Conservation (phyloP, 2,329 filamentous ascomycete species). For the Madurella fahalii region DNA sequence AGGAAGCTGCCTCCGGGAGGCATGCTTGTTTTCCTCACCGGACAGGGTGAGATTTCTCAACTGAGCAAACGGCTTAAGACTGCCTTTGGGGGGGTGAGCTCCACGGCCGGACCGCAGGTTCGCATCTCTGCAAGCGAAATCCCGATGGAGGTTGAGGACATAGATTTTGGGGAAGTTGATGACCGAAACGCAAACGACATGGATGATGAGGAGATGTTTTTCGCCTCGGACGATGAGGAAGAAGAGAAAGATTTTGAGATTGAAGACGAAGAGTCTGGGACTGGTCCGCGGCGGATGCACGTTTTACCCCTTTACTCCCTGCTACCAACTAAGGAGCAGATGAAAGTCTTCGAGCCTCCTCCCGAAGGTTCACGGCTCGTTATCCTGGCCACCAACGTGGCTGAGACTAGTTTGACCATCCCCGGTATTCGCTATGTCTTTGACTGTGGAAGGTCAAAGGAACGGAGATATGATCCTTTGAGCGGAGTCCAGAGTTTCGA, state of each 20-base stretch:
- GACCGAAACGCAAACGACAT: slow-evolving; percentile 60
- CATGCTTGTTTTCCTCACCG: slow-evolving; percentile 91
- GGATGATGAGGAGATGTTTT: slow-evolving; percentile 49
- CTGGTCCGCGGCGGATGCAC: slow-evolving; percentile 70
- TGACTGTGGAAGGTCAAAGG: slow-evolving; percentile 87
- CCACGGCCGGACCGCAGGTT: slow-evolving; percentile 60
- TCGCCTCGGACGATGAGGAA: slow-evolving; percentile 58
- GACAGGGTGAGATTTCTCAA: slow-evolving; percentile 83
- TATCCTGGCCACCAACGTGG: slow-evolving; percentile 91
- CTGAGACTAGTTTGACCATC: slow-evolving; percentile 95
- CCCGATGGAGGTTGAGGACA: slow-evolving; percentile 78
- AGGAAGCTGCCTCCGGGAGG: slow-evolving; percentile 84
- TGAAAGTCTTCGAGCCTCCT: slow-evolving; percentile 80
- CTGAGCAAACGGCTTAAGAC: slow-evolving; percentile 76
- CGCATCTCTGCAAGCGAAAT: slow-evolving; percentile 72
- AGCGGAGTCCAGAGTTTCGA: slow-evolving; percentile 96
- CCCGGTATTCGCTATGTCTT: slow-evolving; percentile 95
- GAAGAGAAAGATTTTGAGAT: slow-evolving; percentile 64
- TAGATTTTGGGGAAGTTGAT: slow-evolving; percentile 70
- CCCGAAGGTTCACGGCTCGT: slow-evolving; percentile 81
- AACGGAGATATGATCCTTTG: slow-evolving; percentile 79
- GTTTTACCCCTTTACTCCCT: slow-evolving; percentile 93
- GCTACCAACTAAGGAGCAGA: slow-evolving; percentile 83
- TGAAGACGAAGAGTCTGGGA: slow-evolving; percentile 55
- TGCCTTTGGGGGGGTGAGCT: slow-evolving; percentile 55